Evolutionary conservation across 805 yeast species (phyloP), one percentile per base, ranked within the genome.

Genomic region (Groenewaldozyma tartarivorans): DNA sequence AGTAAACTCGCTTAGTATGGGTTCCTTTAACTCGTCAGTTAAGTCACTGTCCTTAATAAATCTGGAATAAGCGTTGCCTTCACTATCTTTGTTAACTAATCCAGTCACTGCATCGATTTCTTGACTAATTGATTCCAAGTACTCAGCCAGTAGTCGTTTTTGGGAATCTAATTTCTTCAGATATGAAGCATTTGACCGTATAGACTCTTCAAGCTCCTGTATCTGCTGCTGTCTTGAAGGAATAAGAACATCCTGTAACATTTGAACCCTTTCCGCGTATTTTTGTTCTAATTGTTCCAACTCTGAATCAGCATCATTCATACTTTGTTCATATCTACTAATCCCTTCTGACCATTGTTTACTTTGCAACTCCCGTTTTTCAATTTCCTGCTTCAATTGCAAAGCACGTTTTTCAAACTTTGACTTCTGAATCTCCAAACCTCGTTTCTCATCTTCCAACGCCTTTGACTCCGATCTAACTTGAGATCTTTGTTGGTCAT

Each of bases 381-480:
- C 50, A 33, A 37, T 36, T 27, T 41, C 49, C 18, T 33, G 54
- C 37, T 38, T 50, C 16, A 54, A 41, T 34, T 46, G 44, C 19
- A 42, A 39, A 35, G 41, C 41, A 40, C 41, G 48, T 36, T 47
- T 47, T 35, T 56, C 62, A 15, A 56, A 51, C 36, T 58, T 60
- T 4, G 57, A 36, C 20, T 55, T 50, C 36, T 60, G 63, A 13
- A 57, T 50, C 27, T 65, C 69, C 13, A 64, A 49, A 15, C 51
- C 49, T 5, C 64, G 59, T 39, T 59, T 58, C 5, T 58, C 47
- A 20, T 62, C 64, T 36, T 65, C 69, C 16, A 64, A 49, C 0
- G 53, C 34, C 41, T 62, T 61, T 29, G 54, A 54, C 38, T 66
- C 69, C 0, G 58, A 45, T 17, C 62, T 48, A n/a, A 62, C 44